A percentile compares a stretch with the other conserved stretches of the same genome.
Conservation (phyloP, 345 rosid genomes). For the Sapria himalayana region DNA sequence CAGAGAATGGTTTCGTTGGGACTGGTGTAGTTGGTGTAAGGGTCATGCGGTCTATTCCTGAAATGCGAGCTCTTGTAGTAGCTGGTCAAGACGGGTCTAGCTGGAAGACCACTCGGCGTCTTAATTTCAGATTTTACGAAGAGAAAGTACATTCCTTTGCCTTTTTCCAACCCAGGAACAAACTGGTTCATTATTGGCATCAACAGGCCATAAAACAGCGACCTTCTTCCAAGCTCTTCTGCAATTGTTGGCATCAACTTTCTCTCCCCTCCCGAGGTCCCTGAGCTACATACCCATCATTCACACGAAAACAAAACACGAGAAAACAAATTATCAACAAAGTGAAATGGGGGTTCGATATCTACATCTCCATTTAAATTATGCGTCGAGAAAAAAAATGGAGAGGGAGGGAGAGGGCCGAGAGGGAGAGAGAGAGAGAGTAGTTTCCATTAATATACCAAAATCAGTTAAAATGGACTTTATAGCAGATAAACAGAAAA, state of each 20-base stretch:
- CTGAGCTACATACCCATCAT: conserved; percentile 33
- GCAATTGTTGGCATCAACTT: conserved; percentile 41
- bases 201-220: conserved; percentile 26
- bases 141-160: conserved; percentile 41
- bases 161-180: conserved; percentile 27
- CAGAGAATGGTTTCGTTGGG: conserved; percentile 37
- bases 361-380: too few relatives aligned
- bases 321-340: not conserved
- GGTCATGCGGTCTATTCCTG: conserved; percentile 23
- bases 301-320: not conserved
- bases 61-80: conserved; percentile 38
- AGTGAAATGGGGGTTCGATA: too few relatives aligned
- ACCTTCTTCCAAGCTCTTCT: conserved; percentile 29
- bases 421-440: too few relatives aligned
- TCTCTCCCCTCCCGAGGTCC: conserved; percentile 77
- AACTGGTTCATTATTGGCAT: conserved; percentile 37
- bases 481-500: too few relatives aligned
- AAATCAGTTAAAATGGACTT: too few relatives aligned
- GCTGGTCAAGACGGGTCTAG: conserved; percentile 44
- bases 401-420: too few relatives aligned
- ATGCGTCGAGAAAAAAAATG: too few relatives aligned
- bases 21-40: conserved; percentile 37
- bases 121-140: conserved; percentile 38
- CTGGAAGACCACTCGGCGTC: conserved; percentile 33
- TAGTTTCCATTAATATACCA: too few relatives aligned